Base-by-base conservation (phyloP, 495 filamentous ascomycete species). In the Zalerion maritima region DNA sequence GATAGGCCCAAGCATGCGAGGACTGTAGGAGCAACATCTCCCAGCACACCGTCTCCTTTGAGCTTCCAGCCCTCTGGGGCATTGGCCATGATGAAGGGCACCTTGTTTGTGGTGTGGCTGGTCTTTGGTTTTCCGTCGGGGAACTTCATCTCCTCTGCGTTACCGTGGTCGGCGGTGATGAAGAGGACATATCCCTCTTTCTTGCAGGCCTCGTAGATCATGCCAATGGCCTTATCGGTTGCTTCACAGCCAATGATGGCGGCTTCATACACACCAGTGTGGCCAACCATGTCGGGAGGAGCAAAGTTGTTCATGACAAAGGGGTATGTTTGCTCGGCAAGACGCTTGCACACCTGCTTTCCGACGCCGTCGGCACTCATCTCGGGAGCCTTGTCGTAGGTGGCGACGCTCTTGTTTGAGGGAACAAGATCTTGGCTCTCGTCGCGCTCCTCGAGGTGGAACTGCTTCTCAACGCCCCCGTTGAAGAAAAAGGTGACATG, bases 301-400 rank as follows among this genome's bases (percentile, higher is more conserved):
- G 89, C 89, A 52, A 97, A 96, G 71, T 97, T 97, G 75, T 96
- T 94, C 89, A 97, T 97, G 46, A 97, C 59, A 47, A 97, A 94
- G 46, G 85, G 82, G 57, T 86, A 89, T 39, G 78, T 71, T 43
- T 69, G 65, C 57, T 83, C 78, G 9, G 49, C 67, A 42, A 97
- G 77, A 31, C 86, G 71, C 60, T 86, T 80, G 54, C 64, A 67
- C 34, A 93, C 73, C 62, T 89, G 83, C 38, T 89, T 64, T 11
- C 81, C 91, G 7, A 97, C 89, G 11, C 60, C 79, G 30, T 71
- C 76, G 24, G 85, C 85, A 45, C 80, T 89, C 89, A 97, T 97
- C 60, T 86, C 77, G n/a, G 89, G 89, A 15, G 93, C 72, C 42
- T 80, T 67, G 55, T 97, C 89, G 58, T 97, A 97, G 19, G 89